phyloP scores from a whole-genome alignment of 2,329 filamentous ascomycete species.

The Scopulariopsis brevicaulis region DNA sequence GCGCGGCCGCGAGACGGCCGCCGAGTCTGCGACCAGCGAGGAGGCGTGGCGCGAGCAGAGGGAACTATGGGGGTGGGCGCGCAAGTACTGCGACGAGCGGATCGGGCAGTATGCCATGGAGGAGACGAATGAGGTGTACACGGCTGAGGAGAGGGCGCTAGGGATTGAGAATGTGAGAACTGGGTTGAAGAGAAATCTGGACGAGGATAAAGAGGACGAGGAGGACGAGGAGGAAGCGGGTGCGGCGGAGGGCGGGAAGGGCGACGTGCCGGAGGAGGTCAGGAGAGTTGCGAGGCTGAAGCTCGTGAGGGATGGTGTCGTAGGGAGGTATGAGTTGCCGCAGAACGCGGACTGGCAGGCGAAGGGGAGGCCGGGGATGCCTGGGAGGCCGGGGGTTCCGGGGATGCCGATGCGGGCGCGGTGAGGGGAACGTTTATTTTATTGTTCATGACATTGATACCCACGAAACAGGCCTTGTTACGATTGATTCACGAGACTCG shows the following conservation, averaged over 20 bases:
- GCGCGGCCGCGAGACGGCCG: slow-evolving; percentile 40
- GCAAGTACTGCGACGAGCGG: slow-evolving; percentile 26
- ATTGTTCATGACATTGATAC: background rate
- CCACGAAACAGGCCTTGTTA: background rate
- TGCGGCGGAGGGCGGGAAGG: slow-evolving; percentile 24
- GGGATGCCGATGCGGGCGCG: slow-evolving; percentile 3
- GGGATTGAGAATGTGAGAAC: slow-evolving; percentile 63
- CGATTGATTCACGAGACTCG: background rate
- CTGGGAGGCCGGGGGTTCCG: slow-evolving; percentile 7
- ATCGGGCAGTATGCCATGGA: slow-evolving; percentile 29
- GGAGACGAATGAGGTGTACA: slow-evolving; percentile 52
- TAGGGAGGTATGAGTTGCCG: slow-evolving; percentile 30
- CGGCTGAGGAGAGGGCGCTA: slow-evolving; percentile 53
- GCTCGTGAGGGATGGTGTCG: slow-evolving; percentile 32
- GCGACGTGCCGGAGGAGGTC: slow-evolving; percentile 15
- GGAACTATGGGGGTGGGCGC: slow-evolving; percentile 43
- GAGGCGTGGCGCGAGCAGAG: slow-evolving; percentile 23
- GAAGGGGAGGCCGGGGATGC: slow-evolving; percentile 7
- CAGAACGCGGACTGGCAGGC: slow-evolving; percentile 29
- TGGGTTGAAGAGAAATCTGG: slow-evolving; percentile 47
- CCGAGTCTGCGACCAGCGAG: slow-evolving; percentile 17
- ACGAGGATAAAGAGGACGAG: slow-evolving; percentile 43
- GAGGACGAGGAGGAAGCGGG: slow-evolving; percentile 44
- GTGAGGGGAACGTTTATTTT: background rate
- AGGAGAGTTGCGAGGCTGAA: slow-evolving; percentile 30